Conservation (phyloP, 2,329 filamentous ascomycete species). For the Neodidymelliopsis sp. region DNA sequence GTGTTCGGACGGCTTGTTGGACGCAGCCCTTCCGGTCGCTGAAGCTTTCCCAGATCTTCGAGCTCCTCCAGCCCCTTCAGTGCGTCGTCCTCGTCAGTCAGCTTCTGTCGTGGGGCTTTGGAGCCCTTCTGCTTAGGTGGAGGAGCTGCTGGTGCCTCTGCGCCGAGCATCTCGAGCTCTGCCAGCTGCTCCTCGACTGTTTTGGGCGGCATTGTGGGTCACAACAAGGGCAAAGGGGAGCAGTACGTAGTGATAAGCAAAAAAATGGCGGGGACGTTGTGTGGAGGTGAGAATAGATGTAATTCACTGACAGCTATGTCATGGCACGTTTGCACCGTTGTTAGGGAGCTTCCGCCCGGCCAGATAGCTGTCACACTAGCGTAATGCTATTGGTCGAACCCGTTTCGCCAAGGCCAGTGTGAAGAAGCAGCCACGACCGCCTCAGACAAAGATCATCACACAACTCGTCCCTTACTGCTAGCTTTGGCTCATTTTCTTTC, state of each 20-base stretch:
- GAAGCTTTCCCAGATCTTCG: slow-evolving; percentile 56
- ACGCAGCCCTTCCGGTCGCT: slow-evolving; percentile 65
- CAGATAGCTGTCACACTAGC: slow-evolving; percentile 34
- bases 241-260: neutral
- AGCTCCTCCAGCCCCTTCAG: slow-evolving; percentile 88
- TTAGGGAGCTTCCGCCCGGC: slow-evolving; percentile 22
- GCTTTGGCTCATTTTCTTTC: slow-evolving; percentile 27
- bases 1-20: slow-evolving; percentile 77
- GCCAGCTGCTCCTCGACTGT: slow-evolving; percentile 59
- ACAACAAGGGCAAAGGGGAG: slow-evolving; percentile 1
- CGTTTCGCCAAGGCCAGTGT: slow-evolving; percentile 32
- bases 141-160: slow-evolving; percentile 42
- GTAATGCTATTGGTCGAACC: slow-evolving; percentile 33
- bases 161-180: slow-evolving; percentile 47
- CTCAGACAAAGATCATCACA: slow-evolving; percentile 49
- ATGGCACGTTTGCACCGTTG: slow-evolving; percentile 21
- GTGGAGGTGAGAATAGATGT: neutral
- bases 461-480: slow-evolving; percentile 29
- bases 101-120: slow-evolving; percentile 54
- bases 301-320: slow-evolving; percentile 3
- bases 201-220: slow-evolving; percentile 46
- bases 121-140: slow-evolving; percentile 52
- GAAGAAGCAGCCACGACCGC: slow-evolving; percentile 42
- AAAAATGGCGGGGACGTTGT: slow-evolving; percentile 1
- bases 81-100: slow-evolving; percentile 69